Evolutionary conservation across 208 protist genomes (phyloP).

Genomic region (Leishmania braziliensis): DNA sequence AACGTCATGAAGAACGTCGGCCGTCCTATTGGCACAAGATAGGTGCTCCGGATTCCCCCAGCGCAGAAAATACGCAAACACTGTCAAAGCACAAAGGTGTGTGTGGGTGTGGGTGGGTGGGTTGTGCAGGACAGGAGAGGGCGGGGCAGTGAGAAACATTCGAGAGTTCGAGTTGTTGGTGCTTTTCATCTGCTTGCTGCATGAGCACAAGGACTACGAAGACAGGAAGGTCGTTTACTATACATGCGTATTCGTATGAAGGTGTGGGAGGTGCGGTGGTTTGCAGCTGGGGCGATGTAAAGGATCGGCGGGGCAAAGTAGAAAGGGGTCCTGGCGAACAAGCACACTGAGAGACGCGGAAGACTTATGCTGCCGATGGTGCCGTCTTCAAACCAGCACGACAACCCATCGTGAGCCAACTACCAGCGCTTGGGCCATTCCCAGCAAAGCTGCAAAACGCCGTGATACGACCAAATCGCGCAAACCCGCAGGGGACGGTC

Average conservation of each 20-base stretch:
- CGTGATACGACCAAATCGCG: background rate
- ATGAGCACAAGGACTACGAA: background rate
- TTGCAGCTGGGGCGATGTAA: background rate
- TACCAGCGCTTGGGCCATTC: background rate
- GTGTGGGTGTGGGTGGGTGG: background rate
- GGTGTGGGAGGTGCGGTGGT: background rate
- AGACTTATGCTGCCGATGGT: background rate
- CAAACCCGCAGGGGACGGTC: background rate
- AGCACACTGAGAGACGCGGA: background rate
- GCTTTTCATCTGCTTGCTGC: background rate
- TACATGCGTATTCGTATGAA: background rate
- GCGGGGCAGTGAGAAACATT: background rate
- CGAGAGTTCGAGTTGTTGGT: background rate
- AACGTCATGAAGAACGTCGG: background rate
- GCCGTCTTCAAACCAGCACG: background rate
- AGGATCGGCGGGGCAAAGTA: background rate
- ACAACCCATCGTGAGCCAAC: background rate
- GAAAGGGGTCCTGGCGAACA: background rate
- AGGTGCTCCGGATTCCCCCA: background rate
- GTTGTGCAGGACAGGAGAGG: background rate
- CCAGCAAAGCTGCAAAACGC: background rate
- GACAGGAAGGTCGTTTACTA: background rate
- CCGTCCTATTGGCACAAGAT: background rate
- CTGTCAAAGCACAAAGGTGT: background rate
- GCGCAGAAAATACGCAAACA: background rate